phyloP scores from a whole-genome alignment of 176 grass and related monocot species.

The Urochloa ruziziensis region DNA sequence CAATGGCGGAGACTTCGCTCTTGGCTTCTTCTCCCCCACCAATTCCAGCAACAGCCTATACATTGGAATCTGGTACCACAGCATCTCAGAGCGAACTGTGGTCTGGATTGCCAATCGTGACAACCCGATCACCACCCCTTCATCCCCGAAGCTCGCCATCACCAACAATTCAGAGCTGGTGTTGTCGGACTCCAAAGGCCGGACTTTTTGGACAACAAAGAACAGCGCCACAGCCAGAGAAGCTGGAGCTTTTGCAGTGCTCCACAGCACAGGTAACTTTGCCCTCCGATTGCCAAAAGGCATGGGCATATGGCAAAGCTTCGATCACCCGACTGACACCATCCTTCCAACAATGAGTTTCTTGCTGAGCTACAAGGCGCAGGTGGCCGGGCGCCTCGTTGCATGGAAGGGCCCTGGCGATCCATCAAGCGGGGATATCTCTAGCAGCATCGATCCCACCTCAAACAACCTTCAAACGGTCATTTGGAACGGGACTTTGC shows the following conservation, averaged over 20 bases:
- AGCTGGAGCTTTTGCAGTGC: background rate
- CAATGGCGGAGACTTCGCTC: slow-evolving; percentile 16
- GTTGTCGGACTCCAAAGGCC: background rate
- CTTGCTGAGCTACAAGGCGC: background rate
- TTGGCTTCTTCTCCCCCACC: slow-evolving; percentile 29
- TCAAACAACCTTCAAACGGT: background rate
- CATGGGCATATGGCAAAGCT: slow-evolving; percentile 36
- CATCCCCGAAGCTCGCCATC: background rate
- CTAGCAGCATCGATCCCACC: background rate
- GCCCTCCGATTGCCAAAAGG: background rate
- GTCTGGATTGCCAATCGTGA: slow-evolving; percentile 43
- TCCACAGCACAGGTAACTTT: slow-evolving; percentile 29
- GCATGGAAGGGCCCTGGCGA: slow-evolving; percentile 32
- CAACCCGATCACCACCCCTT: background rate
- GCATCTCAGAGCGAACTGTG: background rate
- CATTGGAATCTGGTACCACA: slow-evolving; percentile 33
- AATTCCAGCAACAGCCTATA: slow-evolving; percentile 2
- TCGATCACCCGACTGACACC: slow-evolving; percentile 36
- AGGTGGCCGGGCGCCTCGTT: background rate
- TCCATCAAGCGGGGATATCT: slow-evolving; percentile 19
- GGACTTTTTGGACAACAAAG: slow-evolving; percentile 16
- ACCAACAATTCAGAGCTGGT: background rate
- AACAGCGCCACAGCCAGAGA: background rate
- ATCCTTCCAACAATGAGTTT: slow-evolving; percentile 19
- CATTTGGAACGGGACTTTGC: background rate